Conservation (phyloP, 2,329 filamentous ascomycete species). For the Stromatinia cepivora region DNA sequence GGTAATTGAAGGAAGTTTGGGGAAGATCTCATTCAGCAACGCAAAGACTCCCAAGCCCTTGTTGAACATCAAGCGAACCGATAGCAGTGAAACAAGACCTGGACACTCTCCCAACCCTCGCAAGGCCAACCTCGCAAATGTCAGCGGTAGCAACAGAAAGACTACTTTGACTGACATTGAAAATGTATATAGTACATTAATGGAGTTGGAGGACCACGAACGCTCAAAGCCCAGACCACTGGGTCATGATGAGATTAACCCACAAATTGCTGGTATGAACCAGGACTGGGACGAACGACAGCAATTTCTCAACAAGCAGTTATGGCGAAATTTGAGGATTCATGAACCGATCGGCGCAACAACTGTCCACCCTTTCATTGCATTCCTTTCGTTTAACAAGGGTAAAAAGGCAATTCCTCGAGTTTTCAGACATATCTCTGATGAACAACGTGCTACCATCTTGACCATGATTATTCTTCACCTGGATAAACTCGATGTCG, state of each 20-base stretch:
- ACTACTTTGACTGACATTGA: conserved; percentile 84
- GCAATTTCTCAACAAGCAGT: conserved; percentile 69
- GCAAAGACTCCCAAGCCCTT: conserved; percentile 95
- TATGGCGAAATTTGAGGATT: conserved; percentile 88
- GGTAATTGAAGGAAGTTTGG: conserved; percentile 91
- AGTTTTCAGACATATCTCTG: conserved; percentile 89
- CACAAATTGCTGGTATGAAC: conserved; percentile 70
- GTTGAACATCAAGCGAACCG: conserved; percentile 89
- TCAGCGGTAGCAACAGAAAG: conserved; percentile 74
- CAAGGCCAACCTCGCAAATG: conserved; percentile 44
- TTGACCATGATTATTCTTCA: conserved; percentile 95
- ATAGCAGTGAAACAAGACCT: conserved; percentile 61
- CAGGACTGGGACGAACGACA: conserved; percentile 76
- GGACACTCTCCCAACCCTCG: conserved; percentile 49
- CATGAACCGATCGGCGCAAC: conserved; percentile 84
- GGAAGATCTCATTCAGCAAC: conserved; percentile 99
- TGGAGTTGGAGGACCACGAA: conserved; percentile 93
- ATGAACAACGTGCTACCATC: conserved; percentile 91
- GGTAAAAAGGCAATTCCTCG: conserved; percentile 95
- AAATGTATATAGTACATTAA: conserved; percentile 80
- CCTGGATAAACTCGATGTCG: conserved; percentile 87
- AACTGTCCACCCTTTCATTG: conserved; percentile 88
- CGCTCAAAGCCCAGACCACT: conserved; percentile 70
- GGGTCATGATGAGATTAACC: conserved; percentile 62
- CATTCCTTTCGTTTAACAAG: conserved; percentile 90